Percentiles rank a stretch among this genome's conserved stretches.
These are phyloP conservation scores for Hypomontagnella monticulosa DNA, from an alignment of 495 filamentous ascomycete genomes.

Conservation along the genomic window DNA sequence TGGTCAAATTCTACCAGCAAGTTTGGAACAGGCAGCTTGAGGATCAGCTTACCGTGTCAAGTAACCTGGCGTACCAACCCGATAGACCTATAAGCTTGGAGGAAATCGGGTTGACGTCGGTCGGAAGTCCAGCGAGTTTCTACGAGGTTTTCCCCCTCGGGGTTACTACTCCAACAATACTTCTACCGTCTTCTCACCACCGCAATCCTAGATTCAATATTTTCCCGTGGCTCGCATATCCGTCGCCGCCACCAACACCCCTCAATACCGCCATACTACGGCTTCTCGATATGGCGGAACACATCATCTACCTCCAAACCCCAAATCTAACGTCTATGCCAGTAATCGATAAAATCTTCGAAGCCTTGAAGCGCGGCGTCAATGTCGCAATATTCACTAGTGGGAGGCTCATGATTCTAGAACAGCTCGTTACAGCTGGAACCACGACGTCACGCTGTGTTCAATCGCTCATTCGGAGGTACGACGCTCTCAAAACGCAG, in stretches of 20 bases:
- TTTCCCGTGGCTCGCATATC: slow-evolving; percentile 54
- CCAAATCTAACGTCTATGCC: slow-evolving; percentile 73
- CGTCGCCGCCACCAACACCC: slow-evolving; percentile 67
- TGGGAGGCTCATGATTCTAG: slow-evolving; percentile 73
- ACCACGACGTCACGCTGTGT: slow-evolving; percentile 70
- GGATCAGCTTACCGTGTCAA: slow-evolving; percentile 18
- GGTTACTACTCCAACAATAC: slow-evolving; percentile 54
- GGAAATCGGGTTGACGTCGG: slow-evolving; percentile 18
- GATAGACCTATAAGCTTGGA: slow-evolving; percentile 8
- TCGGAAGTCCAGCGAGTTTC: slow-evolving; percentile 21
- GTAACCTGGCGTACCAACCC: not conserved
- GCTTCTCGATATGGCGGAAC: slow-evolving; percentile 60
- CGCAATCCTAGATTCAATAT: slow-evolving; percentile 64
- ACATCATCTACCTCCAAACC: slow-evolving; percentile 70
- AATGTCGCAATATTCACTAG: slow-evolving; percentile 70
- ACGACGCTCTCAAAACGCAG: slow-evolving; percentile 44
- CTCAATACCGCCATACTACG: slow-evolving; percentile 70
- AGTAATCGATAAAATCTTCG: slow-evolving; percentile 63
- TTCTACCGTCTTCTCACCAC: slow-evolving; percentile 77
- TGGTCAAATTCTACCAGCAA: slow-evolving; percentile 66
- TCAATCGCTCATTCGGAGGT: slow-evolving; percentile 59
- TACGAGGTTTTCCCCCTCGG: slow-evolving; percentile 15
- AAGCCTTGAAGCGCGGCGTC: slow-evolving; percentile 66
- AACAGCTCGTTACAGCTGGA: slow-evolving; percentile 76
- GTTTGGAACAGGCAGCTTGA: slow-evolving; percentile 61